A percentile compares a stretch with the other conserved stretches of the same genome.
Evolutionary conservation across 2,329 filamentous ascomycete genomes (phyloP).

Genomic region (Colletotrichum gloeosporioides): DNA sequence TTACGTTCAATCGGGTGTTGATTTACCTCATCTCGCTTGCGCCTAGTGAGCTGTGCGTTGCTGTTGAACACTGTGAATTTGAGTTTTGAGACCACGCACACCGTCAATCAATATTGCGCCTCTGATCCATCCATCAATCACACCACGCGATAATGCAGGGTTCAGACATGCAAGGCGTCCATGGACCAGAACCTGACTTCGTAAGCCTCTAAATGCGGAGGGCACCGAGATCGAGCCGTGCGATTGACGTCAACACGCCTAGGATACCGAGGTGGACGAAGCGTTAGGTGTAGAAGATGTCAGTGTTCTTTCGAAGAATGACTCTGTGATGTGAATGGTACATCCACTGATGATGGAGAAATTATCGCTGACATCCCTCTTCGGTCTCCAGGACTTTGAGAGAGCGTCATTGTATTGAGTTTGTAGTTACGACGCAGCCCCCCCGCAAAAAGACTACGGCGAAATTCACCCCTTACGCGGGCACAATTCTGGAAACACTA

Average conservation of each 20-base stretch:
- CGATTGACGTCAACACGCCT: neutral
- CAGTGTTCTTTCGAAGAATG: neutral
- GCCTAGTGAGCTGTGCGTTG: neutral
- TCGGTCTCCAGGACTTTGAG: neutral
- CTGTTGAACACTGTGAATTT: neutral
- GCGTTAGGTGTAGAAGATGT: neutral
- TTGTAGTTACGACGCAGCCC: neutral
- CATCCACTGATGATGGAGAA: neutral
- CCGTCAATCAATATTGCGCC: too few species aligned
- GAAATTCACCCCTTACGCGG: too few species aligned
- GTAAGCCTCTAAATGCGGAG: neutral
- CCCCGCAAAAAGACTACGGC: too few species aligned
- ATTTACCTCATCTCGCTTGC: neutral
- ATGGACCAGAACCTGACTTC: neutral
- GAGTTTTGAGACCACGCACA: neutral
- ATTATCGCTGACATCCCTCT: accelerated
- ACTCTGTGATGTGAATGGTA: neutral
- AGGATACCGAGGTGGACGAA: neutral
- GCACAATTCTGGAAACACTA: too few species aligned
- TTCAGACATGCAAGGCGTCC: neutral
- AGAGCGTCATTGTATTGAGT: neutral
- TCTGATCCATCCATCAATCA: neutral
- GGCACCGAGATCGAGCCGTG: neutral
- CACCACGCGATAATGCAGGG: neutral
- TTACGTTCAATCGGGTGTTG: neutral